Evolutionary conservation across 306 rosid genomes (phyloP), one percentile per base, ranked within the genome.

Genomic region (Lablab purpureus): DNA sequence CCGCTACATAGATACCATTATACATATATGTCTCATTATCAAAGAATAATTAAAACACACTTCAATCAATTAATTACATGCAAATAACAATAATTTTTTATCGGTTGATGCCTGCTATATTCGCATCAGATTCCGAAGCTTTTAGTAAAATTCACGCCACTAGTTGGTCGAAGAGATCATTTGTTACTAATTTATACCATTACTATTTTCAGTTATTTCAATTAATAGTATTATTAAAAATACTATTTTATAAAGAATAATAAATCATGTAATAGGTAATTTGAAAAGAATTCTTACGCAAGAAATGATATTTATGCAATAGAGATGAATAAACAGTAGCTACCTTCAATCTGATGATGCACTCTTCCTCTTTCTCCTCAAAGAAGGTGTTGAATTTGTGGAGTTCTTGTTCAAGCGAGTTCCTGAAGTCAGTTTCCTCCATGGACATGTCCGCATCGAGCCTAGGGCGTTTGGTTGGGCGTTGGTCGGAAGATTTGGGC

Each of bases 331-430:
- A 2, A 51, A 54, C 8, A 0, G 12, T 8, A 4, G 22, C 1
- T 70, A 94, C 98, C 98, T 94, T 94, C 82, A 92, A 82, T 85
- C 77, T 84, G 75, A 94, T 94, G 25, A 94, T 92, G 83, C 88
- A 94, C 60, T 94, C 98, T 77, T 94, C 98, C 83, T 94, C 98
- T 67, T 92, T 90, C 71, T 94, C 98, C 23, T 92, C 85, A 56
- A 94, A 94, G 82, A 94, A 94, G 50, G 82, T 51, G 30, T 94
- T 94, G 82, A 94, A 94, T 70, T 94, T 94, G 77, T 91, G 89
- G 77, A 93, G 92, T 72, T 94, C 98, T 18, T 85, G 76, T 73
- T 94, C 94, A 74, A 94, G 65, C 49, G 84, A 72, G 58, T 51
- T 87, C 14, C 87, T 58, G 87, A 94, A 94, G 40, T 87, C 92